Conservation (phyloP, 164 flowering plant genomes). For the Platanus orientalis region DNA sequence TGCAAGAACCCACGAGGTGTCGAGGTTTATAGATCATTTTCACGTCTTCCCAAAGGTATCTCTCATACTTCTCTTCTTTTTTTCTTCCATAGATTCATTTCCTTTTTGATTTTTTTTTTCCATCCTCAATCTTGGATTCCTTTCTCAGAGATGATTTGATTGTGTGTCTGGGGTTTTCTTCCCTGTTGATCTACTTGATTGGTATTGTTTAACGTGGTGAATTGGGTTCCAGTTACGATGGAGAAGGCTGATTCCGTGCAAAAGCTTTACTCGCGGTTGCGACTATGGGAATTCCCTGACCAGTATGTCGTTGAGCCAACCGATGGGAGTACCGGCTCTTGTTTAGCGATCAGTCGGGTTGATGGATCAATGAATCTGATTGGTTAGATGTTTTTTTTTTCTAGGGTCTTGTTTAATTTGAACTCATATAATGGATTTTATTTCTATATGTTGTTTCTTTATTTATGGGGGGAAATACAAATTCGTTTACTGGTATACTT, state of each 20-base stretch:
- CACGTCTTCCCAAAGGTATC: not conserved
- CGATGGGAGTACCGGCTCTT: constrained; percentile 62
- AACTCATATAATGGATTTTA: not conserved
- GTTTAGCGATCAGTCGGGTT: constrained; percentile 55
- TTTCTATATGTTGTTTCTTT: not conserved
- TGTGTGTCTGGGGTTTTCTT: not conserved
- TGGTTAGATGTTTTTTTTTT: constrained; percentile 38
- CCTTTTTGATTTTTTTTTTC: not conserved
- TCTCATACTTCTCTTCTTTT: not conserved
- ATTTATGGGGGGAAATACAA: not conserved
- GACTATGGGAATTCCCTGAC: constrained; percentile 91
- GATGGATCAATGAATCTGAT: constrained; percentile 77
- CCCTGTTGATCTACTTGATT: not conserved
- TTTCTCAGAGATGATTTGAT: not conserved
- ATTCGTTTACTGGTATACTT: not conserved
- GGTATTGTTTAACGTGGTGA: constrained; percentile 8
- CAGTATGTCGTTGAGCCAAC: constrained; percentile 89
- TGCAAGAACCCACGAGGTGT: not conserved
- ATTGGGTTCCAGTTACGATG: constrained; percentile 36
- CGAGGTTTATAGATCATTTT: not conserved
- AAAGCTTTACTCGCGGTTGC: constrained; percentile 65
- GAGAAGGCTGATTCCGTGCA: constrained; percentile 57
- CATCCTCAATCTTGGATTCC: not conserved
- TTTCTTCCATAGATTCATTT: not conserved
- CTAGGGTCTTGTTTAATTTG: not conserved